Percentiles rank a stretch among this genome's conserved stretches.
These are phyloP conservation scores for Nyssa sinensis DNA, from an alignment of 148 eudicot species.

Conservation along the genomic window DNA sequence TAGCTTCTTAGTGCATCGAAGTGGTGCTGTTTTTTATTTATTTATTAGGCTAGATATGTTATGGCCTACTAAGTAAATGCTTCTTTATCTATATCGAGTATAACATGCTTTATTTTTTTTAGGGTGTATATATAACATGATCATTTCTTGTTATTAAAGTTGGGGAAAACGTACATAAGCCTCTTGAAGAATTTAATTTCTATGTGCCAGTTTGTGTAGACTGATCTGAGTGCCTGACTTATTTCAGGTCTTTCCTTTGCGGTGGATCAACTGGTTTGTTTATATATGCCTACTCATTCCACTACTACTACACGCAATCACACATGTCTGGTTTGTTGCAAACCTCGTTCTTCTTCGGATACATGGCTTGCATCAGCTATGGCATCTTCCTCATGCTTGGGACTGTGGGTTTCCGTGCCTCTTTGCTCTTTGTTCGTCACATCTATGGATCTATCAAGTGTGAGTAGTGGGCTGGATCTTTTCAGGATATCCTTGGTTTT, in stretches of 20 bases:
- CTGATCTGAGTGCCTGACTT: neutral
- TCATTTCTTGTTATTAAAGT: neutral
- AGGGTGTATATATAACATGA: too few relatives aligned
- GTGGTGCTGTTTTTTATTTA: too few relatives aligned
- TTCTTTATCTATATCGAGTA: neutral
- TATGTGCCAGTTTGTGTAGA: neutral
- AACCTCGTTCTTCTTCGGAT: neutral
- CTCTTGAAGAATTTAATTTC: neutral
- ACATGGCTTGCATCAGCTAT: slow-evolving; percentile 8
- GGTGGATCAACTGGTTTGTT: slow-evolving; percentile 7
- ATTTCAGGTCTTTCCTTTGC: slow-evolving; percentile 5
- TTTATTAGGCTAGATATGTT: neutral
- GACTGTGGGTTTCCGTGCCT: neutral
- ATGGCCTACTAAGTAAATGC: neutral
- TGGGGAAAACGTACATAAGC: neutral
- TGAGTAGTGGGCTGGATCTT: neutral
- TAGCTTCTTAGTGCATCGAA: neutral
- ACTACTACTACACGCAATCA: neutral
- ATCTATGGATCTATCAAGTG: slow-evolving; percentile 9
- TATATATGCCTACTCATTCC: neutral
- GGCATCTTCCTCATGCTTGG: slow-evolving; percentile 8
- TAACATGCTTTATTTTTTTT: neutral
- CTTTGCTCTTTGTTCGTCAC: slow-evolving; percentile 7
- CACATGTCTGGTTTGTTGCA: neutral
- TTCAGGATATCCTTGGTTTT: neutral